Evolutionary conservation across 805 yeast species (phyloP), one percentile per base, ranked within the genome.

Genomic region (Torulaspora delbrueckii): DNA sequence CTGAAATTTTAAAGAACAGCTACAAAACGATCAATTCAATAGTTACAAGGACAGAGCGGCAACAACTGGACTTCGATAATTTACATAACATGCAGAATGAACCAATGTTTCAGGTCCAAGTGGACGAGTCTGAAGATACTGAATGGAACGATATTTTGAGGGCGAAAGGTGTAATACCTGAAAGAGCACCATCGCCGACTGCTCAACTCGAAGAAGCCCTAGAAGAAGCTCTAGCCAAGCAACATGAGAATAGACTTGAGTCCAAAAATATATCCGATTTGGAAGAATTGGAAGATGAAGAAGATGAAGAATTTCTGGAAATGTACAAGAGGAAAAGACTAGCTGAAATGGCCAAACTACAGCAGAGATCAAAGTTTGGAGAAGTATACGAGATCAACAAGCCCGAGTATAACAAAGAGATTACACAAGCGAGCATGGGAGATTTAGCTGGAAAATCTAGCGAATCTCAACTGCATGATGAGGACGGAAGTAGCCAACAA

Each of bases 71-170:
- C 22, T 19, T 19, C 22, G 23, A 14, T 9, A n/a, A 3, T 19
- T 3, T 6, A 39, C n/a, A 18, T 4, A 24, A 6, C 8, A 63
- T 59, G 66, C 65, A 62, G 43, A 62, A 64, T 48, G 81, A 79
- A 48, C 78, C 81, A 27, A 76, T 82, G 69, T 73, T 84, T 44
- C 87, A 82, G 54, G 89, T 89, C 40, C 87, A 89, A 66, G 96
- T 90, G 44, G 90, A 93, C 67, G 97, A 96, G 28, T 79, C 78
- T 51, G 99, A 93, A 67, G 99, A 93, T 64, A 93, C 99, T 0
- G 99, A 93, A 66, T 93, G 99, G 99, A 93, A 93, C 63, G 99
- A 93, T 66, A 89, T 93, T 54, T 74, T 93, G 37, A 74, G 99
- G 53, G 77, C 79, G 3, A 86, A 90, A 51, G 98, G 98, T 19